phyloP scores from a whole-genome alignment of 805 yeast genomes.

The Candida gorgasii region DNA sequence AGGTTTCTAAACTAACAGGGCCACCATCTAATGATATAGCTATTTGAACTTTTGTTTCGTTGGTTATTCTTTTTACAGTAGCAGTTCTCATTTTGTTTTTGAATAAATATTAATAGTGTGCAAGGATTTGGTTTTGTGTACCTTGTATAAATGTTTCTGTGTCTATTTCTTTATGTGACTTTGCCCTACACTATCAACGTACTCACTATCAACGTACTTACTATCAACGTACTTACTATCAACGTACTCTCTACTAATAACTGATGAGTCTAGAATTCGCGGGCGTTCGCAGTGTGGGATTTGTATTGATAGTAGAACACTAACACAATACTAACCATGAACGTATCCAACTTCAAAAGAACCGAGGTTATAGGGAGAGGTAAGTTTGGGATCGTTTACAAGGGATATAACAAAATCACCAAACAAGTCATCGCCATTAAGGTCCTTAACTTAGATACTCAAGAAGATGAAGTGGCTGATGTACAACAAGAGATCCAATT shows the following conservation, averaged over 20 bases:
- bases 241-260: too few species aligned
- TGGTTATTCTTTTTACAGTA: constrained; percentile 68
- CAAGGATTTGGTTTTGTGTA: background rate
- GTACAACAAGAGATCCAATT: constrained; percentile 92
- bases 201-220: too few species aligned
- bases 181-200: too few species aligned
- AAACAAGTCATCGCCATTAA: constrained; percentile 88
- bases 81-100: constrained; percentile 32
- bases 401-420: constrained; percentile 71
- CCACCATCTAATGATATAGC: constrained; percentile 89
- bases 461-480: constrained; percentile 90
- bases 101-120: too few species aligned
- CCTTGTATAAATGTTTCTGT: too few species aligned
- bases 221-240: too few species aligned
- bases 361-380: constrained; percentile 95
- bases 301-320: too few species aligned
- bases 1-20: constrained; percentile 57
- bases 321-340: background rate
- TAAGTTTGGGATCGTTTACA: constrained; percentile 94
- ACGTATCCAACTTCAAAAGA: constrained; percentile 44
- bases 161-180: too few species aligned
- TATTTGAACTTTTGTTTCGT: constrained; percentile 91
- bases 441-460: constrained; percentile 87
- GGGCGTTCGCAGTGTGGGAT: too few species aligned
- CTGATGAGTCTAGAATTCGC: too few species aligned